Evolutionary conservation across 208 protist species (phyloP), one percentile per base, ranked within the genome.

Genomic region (Tritrichomonas foetus): DNA sequence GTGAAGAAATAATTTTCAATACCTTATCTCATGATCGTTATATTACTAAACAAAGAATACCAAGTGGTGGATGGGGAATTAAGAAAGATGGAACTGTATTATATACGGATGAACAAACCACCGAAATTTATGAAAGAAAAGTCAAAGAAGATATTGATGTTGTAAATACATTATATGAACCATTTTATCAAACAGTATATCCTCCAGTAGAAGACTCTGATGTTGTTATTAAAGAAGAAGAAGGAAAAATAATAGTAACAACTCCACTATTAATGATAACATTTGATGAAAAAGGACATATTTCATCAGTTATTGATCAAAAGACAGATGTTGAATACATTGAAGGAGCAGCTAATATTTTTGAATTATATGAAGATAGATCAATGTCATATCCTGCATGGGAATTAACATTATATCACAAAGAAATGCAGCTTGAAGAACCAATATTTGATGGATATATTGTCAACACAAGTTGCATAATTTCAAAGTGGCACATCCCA

Each of bases 331-430:
- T 25, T 55, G 47, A 89, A n/a, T 89, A 53, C n/a, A 53, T 89
- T 50, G 9, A 3, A 27, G 41, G 27, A 27, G 27, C 47, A 39
- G 47, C 47, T 9, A 53, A 53, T 57, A 20, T n/a, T 22, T 89
- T 89, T n/a, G 25, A 39, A 44, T 20, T 89, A 20, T 89, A 89
- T n/a, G 78, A 89, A 89, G 78, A 89, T 49, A 25, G 78, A 57
- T 36, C 78, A 61, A n/a, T 89, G 0, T 20, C 53, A n/a, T 89
- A 33, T 25, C 78, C 78, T 16, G 78, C 78, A 16, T 89, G 78
- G 78, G 78, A 89, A 16, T 57, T 89, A 22, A 41, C 53, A 47
- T n/a, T 89, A 25, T 89, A 89, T 49, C 78, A 89, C n/a, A 53
- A 57, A 33, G 78, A 89, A 57, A 89, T 89, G 78, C 78, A 89